Base-by-base conservation (phyloP, 495 filamentous ascomycete species). In the Aspergillus nidulans region DNA sequence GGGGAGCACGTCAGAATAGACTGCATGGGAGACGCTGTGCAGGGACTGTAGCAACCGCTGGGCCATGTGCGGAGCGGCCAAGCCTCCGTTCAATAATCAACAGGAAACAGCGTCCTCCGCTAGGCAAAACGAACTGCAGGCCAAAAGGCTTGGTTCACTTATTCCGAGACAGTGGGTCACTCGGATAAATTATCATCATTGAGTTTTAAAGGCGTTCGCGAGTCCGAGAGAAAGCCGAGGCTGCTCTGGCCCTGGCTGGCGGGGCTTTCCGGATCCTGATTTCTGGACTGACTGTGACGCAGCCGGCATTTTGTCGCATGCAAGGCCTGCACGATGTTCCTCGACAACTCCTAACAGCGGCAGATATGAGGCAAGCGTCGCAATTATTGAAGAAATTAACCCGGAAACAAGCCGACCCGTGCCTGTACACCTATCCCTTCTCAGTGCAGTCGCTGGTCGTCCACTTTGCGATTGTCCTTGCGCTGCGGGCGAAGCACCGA, bases 371-470 rank as follows among this genome's bases (percentile, higher is more conserved):
- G 19, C 20, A 30, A 25, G 18, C 19, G 19, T 13, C 23, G 7
- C 54, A 47, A 6, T 12, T 56, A 8, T 42, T 25, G 15, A 49
- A 34, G 20, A 58, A 40, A 39, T 4, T 58, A 19, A 44, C 49
- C 18, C 34, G 44, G 8, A 36, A 36, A n/a, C 12, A 24, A 25
- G 30, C 44, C 21, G 49, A 41, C 20, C 49, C 50, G 1, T 58
- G 49, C 42, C 49, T 58, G 7, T 53, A 53, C 21, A 13, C 49
- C 16, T 58, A 53, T 21, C 56, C 56, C 18, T 58, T 58, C 18
- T 45, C 56, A 13, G 48, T 58, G 21, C 45, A 48, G 23, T 58
- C 34, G 1, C 42, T 58, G 13, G 47, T 58, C 12, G 56, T 53
- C 25, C 56, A 41, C 4, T 53, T 58, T 20, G 48, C 56, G 32